Percentiles rank a stretch among this genome's conserved stretches.
Evolutionary conservation across 2,329 filamentous ascomycete species (phyloP).

Genomic region (Neophaeococcomyces mojaviensis): DNA sequence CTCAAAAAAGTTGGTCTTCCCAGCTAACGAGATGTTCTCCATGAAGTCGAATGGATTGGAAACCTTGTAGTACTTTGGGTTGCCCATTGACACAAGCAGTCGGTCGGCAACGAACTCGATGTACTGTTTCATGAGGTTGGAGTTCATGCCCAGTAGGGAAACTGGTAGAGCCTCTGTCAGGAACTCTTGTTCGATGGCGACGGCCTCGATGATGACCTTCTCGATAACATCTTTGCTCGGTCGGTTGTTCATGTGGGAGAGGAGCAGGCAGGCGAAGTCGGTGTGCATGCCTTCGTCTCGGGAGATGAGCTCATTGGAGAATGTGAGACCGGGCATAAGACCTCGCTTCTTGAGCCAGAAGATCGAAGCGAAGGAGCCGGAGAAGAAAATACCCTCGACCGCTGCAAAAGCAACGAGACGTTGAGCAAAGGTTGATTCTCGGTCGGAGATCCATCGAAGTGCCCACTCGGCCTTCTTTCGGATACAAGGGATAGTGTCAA

Average conservation of each 20-base stretch:
- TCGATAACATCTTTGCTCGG: constrained; percentile 73
- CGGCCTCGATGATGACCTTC: constrained; percentile 88
- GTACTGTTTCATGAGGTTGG: constrained; percentile 97
- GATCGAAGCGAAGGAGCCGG: constrained; percentile 94
- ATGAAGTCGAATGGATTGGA: constrained; percentile 99
- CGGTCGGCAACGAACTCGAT: constrained; percentile 99
- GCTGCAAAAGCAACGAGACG: constrained; percentile 94
- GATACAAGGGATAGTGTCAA: constrained; percentile 98
- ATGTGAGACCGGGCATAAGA: constrained; percentile 95
- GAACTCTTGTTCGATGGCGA: constrained; percentile 95
- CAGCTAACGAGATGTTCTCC: constrained; percentile 98
- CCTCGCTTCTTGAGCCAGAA: constrained; percentile 99
- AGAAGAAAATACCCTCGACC: constrained; percentile 99
- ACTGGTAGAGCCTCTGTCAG: constrained; percentile 89
- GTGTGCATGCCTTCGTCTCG: constrained; percentile 99
- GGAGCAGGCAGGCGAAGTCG: constrained; percentile 94
- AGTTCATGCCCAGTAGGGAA: constrained; percentile 94
- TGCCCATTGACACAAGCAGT: constrained; percentile 84
- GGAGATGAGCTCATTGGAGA: constrained; percentile 99
- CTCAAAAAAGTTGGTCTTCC: constrained; percentile 99
- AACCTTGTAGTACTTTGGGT: constrained; percentile 85
- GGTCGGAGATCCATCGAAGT: constrained; percentile 86
- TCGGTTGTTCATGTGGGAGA: constrained; percentile 93
- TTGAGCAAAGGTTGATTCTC: constrained; percentile 88
- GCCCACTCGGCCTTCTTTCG: constrained; percentile 99